Evolutionary conservation across 163 green algal species (phyloP), one percentile per base, ranked within the genome.

Genomic region (Scenedesmus sp.): DNA sequence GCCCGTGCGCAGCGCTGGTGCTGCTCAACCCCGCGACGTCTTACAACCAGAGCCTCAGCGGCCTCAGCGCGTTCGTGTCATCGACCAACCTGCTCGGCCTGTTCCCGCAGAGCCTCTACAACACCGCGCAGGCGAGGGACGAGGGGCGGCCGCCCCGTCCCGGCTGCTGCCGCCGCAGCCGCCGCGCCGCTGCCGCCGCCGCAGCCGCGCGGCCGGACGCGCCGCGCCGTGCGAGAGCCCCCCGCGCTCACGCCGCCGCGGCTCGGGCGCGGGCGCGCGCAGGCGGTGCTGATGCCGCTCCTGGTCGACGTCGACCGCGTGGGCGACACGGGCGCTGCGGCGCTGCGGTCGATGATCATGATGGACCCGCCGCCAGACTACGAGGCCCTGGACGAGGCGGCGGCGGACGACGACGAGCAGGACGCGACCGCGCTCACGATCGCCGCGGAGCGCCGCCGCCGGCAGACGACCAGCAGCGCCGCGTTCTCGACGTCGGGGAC

Each of bases 231-330:
- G n/a, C n/a, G n/a, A n/a, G n/a, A n/a, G n/a, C n/a, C n/a, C n/a
- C n/a, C n/a, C n/a, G n/a, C n/a, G n/a, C n/a, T n/a, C n/a, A n/a
- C n/a, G n/a, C n/a, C n/a, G n/a, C n/a, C n/a, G n/a, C n/a, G n/a
- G n/a, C n/a, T n/a, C n/a, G n/a, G n/a, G n/a, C n/a, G n/a, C n/a
- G 24, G 18, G 2, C 36, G 26, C 15, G 72, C 82, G 34, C 88
- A 94, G 83, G 77, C 80, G 15, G 85, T 90, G 17, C 56, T 94
- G 62, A 79, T 93, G 70, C 90, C 90, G 0, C 76, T 94, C 24
- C 79, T 94, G 60, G 83, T 93, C 28, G 85, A 93, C 82, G 76
- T 77, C 3, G 56, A 77, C 4, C 86, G 89, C 5, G 78, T 92
- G 13, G 83, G 77, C 2, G 66, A 63, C 1, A 47, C 60, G 10